Evolutionary conservation across 2,329 filamentous ascomycete genomes (phyloP).

Genomic region (Xylaria digitata): DNA sequence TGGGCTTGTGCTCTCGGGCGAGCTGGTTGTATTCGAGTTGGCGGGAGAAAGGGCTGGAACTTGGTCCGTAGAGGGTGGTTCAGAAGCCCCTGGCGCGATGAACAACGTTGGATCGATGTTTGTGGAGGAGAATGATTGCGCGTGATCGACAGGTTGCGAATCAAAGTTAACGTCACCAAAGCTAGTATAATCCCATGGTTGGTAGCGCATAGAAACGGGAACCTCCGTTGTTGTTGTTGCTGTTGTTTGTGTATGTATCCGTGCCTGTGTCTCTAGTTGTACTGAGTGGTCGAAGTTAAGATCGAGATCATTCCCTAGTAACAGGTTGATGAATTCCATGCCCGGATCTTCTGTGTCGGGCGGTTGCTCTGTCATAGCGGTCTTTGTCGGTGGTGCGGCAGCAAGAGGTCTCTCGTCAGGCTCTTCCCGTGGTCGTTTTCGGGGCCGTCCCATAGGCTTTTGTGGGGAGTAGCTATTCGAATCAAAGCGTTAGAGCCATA

Average conservation of each 20-base stretch:
- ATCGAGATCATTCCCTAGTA: conserved; percentile 40
- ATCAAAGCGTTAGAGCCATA: conserved; percentile 8
- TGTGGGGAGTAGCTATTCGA: conserved; percentile 65
- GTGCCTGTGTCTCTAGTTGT: background rate
- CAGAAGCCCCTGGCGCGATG: conserved; percentile 18
- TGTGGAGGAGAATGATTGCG: conserved; percentile 39
- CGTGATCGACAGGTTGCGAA: conserved; percentile 33
- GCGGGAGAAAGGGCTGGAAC: conserved; percentile 45
- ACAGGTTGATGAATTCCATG: conserved; percentile 46
- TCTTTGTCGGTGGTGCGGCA: conserved; percentile 40
- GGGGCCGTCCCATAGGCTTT: conserved; percentile 74
- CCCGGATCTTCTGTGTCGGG: conserved; percentile 46
- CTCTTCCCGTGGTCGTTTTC: conserved; percentile 62
- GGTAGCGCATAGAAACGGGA: conserved; percentile 1
- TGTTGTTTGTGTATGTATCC: background rate
- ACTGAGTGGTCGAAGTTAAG: conserved; percentile 20
- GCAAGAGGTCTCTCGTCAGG: conserved; percentile 30
- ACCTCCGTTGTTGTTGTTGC: conserved; percentile 22
- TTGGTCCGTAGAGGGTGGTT: conserved; percentile 39
- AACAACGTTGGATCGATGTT: conserved; percentile 49
- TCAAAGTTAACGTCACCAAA: conserved; percentile 47
- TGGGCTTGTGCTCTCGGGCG: conserved; percentile 40
- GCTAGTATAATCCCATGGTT: conserved; percentile 20
- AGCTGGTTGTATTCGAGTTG: conserved; percentile 41
- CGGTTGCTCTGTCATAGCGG: conserved; percentile 44